Conservation (phyloP, 495 filamentous ascomycete species). For the Trypethelium eluteriae region DNA sequence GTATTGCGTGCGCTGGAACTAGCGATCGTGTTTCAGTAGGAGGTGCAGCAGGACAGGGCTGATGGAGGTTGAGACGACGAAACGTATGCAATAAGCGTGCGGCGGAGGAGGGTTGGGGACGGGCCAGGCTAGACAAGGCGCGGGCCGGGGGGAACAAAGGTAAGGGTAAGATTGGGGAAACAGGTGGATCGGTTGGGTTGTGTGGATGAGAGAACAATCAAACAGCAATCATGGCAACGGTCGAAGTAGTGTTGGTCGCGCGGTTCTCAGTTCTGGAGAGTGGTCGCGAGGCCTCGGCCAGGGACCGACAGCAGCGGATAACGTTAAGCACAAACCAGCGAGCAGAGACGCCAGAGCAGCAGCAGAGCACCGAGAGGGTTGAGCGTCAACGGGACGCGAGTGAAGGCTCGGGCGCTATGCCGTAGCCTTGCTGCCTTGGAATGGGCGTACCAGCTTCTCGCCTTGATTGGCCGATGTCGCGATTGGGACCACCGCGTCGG, state of each 20-base stretch:
- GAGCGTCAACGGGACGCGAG: neutral
- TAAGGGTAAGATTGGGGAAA: neutral
- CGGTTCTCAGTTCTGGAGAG: neutral
- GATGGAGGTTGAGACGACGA: neutral
- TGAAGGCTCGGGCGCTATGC: conserved; percentile 6
- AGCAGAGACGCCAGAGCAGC: neutral
- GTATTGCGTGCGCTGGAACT: neutral
- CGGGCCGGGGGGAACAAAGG: conserved; percentile 5
- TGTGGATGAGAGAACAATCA: neutral
- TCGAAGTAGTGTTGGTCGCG: neutral
- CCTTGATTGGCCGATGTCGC: conserved; percentile 2
- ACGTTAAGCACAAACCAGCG: neutral
- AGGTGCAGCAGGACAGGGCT: conserved; percentile 1
- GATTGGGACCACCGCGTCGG: neutral
- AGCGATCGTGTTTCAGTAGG: neutral
- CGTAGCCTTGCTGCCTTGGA: conserved; percentile 11
- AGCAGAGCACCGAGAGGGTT: neutral
- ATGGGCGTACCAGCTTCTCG: neutral
- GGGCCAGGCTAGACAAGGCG: conserved; percentile 4
- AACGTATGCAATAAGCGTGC: neutral
- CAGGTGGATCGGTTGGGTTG: neutral
- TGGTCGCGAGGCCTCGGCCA: neutral
- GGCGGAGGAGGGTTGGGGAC: neutral
- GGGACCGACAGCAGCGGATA: neutral
- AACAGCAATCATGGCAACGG: neutral